These are phyloP conservation scores for Trichophyton mentagrophytes DNA, from an alignment of 2,329 filamentous ascomycete genomes.

Conservation along the genomic window DNA sequence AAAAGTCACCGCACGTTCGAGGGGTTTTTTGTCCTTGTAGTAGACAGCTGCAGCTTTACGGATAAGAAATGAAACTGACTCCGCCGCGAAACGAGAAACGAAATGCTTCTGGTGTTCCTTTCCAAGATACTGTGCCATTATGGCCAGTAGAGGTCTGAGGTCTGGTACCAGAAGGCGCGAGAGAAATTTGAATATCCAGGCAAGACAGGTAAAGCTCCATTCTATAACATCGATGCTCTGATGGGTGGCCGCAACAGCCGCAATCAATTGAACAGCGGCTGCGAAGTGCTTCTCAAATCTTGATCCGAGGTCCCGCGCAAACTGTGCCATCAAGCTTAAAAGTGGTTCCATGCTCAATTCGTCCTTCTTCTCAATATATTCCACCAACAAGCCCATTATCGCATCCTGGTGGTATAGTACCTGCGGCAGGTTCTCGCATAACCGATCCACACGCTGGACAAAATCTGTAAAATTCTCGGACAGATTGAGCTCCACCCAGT, in stretches of 20 bases:
- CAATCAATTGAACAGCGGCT: slow-evolving; percentile 59
- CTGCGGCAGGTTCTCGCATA: slow-evolving; percentile 82
- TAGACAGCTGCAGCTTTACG: slow-evolving; percentile 73
- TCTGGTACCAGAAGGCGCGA: slow-evolving; percentile 77
- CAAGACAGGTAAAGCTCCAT: slow-evolving; percentile 88
- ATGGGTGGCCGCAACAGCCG: slow-evolving; percentile 63
- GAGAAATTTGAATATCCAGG: slow-evolving; percentile 95
- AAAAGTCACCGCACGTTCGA: slow-evolving; percentile 59
- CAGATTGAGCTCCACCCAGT: slow-evolving; percentile 86
- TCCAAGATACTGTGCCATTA: slow-evolving; percentile 73
- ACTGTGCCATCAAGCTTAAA: slow-evolving; percentile 74
- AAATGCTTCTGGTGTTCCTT: slow-evolving; percentile 71
- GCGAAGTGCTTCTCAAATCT: slow-evolving; percentile 83
- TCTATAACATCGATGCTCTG: slow-evolving; percentile 82
- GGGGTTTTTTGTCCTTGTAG: slow-evolving; percentile 55
- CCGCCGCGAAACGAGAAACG: slow-evolving; percentile 82
- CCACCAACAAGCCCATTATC: slow-evolving; percentile 65
- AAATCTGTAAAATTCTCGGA: slow-evolving; percentile 70
- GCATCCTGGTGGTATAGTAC: slow-evolving; percentile 80
- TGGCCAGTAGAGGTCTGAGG: slow-evolving; percentile 67
- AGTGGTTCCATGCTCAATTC: slow-evolving; percentile 72
- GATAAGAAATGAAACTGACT: slow-evolving; percentile 86
- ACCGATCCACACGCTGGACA: slow-evolving; percentile 56
- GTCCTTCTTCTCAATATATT: slow-evolving; percentile 66
- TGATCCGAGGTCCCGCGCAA: slow-evolving; percentile 82